Conservation (phyloP, 176 grass and related monocot genomes). For the Miscanthus lutarioriparius region DNA sequence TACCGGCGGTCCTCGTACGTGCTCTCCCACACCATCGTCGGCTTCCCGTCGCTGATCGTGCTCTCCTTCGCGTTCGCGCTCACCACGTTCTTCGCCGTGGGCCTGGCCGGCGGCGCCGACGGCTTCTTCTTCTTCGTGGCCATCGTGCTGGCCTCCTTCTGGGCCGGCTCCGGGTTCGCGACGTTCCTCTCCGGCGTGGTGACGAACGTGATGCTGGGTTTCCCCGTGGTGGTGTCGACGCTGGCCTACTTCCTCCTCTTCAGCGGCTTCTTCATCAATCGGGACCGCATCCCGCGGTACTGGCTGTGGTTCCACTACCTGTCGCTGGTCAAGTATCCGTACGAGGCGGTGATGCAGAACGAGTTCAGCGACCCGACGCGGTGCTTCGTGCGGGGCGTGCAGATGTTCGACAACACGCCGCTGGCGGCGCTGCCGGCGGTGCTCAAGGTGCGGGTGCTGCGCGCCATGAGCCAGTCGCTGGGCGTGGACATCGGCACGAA, state of each 20-base stretch:
- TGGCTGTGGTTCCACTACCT: slow-evolving; percentile 99
- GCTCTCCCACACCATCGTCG: slow-evolving; percentile 84
- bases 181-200: slow-evolving; percentile 95
- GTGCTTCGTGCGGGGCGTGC: slow-evolving; percentile 86
- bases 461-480: slow-evolving; percentile 63
- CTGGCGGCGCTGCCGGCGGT: slow-evolving; percentile 46
- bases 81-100: slow-evolving; percentile 95
- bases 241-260: slow-evolving; percentile 96
- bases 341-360: slow-evolving; percentile 94
- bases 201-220: slow-evolving; percentile 77
- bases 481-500: slow-evolving; percentile 55
- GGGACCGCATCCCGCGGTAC: slow-evolving; percentile 76
- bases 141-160: slow-evolving; percentile 91
- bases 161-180: slow-evolving; percentile 86
- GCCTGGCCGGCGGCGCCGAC: slow-evolving; percentile 58
- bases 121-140: slow-evolving; percentile 93
- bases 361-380: slow-evolving; percentile 70
- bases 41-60: slow-evolving; percentile 73
- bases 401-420: slow-evolving; percentile 99
- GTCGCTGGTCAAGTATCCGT: slow-evolving; percentile 97
- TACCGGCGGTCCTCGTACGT: slow-evolving; percentile 97
- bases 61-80: slow-evolving; percentile 88
- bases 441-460: slow-evolving; percentile 70
- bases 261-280: slow-evolving; percentile 96
- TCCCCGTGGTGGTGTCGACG: slow-evolving; percentile 75